Conservation (phyloP, 192 early-diverging fungal genomes). For the Entrophospora sp. region DNA sequence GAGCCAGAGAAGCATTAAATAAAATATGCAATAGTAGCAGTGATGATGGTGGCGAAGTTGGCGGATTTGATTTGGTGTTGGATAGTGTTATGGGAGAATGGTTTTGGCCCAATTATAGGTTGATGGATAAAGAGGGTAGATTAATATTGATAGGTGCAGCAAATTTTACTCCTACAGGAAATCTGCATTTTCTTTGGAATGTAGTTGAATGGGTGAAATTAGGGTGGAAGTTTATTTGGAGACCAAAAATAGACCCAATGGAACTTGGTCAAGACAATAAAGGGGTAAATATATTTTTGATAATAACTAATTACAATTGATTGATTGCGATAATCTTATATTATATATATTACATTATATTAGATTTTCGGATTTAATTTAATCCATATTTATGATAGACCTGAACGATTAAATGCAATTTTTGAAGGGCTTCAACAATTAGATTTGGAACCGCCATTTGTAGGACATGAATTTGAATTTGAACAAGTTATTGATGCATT, state of each 20-base stretch:
- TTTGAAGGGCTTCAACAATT: background rate
- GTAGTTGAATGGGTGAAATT: conserved; percentile 6
- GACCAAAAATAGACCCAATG: conserved; percentile 17
- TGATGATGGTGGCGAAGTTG: background rate
- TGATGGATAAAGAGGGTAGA: conserved; percentile 4
- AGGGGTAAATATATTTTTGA: background rate
- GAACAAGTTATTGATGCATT: conserved; percentile 9
- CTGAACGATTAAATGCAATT: conserved; percentile 4
- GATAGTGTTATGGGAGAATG: conserved; percentile 22
- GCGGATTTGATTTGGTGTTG: conserved; percentile 8
- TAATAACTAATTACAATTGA: background rate
- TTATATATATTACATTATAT: no score
- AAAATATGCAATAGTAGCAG: no score
- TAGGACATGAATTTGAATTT: conserved; percentile 16
- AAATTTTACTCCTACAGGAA: conserved; percentile 16
- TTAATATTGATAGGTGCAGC: conserved; percentile 1
- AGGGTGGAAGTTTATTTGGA: conserved; percentile 20
- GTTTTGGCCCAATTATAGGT: conserved; percentile 17
- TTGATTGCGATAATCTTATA: background rate
- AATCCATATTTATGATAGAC: conserved; percentile 16
- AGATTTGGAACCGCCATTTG: conserved; percentile 1
- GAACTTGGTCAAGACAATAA: conserved; percentile 10
- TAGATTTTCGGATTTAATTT: conserved; percentile 22
- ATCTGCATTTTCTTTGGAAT: conserved; percentile 20
- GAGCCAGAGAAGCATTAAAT: background rate